Base-by-base conservation (phyloP, 768 basidiomycete species). In the Collybiopsis confluens region DNA sequence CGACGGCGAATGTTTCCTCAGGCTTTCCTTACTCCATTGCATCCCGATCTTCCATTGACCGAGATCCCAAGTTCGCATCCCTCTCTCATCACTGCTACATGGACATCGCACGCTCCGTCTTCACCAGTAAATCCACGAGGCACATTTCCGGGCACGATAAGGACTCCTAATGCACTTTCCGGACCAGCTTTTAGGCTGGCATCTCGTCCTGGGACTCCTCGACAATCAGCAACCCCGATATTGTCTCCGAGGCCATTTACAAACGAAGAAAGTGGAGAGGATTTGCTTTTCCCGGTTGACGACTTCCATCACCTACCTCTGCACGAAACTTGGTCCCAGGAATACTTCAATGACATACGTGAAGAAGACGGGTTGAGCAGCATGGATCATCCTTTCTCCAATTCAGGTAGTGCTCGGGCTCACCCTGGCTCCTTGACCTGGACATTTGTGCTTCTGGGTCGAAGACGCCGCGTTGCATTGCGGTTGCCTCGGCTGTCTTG, bases 401-500 rank as follows among this genome's bases (percentile, higher is more conserved):
- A 56, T 57, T 52, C 61, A 21, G 35, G 13, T 8, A 18, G 16
- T 11, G 15, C 20, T 37, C 47, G 33, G 7, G 42, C 27, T 16
- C 48, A 63, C 42, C 54, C 59, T 42, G 67, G 70, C 64, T 64
- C 68, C 37, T 80, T 75, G 72, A 73, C 76, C 18, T 80, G 77
- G 73, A 72, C 77, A 16, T 86, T 87, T 61, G 72, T 74, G 21
- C 72, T 85, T 51, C 63, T 71, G 24, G 82, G 83, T 1, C 73
- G 80, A 26, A 70, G 80, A 16, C 73, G 83, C 56, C 77, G 80
- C n/a, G 61, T 88, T 55, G 72, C 75, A 16, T 18, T 86, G 13
- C 65, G 69, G 4, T 52, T 74, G 26, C 82, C 83, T 0, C 50
- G 46, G 10, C 45, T 58, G 42, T 57, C 60, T 57, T 70, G 71